Conservation (phyloP, 1,139 yeast species). For the Magnusiomyces tetraspermus region DNA sequence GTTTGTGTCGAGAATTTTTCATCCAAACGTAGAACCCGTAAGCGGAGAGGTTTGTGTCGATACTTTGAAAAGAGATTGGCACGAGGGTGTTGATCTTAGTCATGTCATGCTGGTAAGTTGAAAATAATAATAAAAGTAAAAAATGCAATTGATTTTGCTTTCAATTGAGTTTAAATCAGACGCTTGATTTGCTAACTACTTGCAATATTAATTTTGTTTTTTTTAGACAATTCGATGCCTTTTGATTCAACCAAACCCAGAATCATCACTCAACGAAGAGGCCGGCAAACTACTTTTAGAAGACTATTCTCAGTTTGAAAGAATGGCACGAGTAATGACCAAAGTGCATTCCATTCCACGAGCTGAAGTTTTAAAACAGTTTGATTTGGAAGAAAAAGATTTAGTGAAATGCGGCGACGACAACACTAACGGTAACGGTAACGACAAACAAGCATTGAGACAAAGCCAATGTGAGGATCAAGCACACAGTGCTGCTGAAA, state of each 20-base stretch:
- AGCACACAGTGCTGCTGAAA: too few species aligned
- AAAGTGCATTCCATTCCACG: constrained; percentile 24
- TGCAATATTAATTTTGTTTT: not conserved
- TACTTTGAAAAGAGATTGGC: constrained; percentile 59
- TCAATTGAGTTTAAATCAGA: not conserved
- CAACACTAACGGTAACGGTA: too few species aligned
- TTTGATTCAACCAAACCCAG: constrained; percentile 32
- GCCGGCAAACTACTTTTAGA: constrained; percentile 30
- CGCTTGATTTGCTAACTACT: not conserved
- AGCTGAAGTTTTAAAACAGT: not conserved
- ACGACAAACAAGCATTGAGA: too few species aligned
- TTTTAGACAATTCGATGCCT: constrained; percentile 28
- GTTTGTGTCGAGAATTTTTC: constrained; percentile 50
- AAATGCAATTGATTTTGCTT: not conserved
- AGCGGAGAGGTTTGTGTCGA: constrained; percentile 80
- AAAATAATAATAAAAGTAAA: not conserved
- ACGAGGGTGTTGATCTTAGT: constrained; percentile 33
- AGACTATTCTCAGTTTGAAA: constrained; percentile 25
- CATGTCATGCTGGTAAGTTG: constrained; percentile 24
- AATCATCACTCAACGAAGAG: constrained; percentile 31
- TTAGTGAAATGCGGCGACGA: too few species aligned
- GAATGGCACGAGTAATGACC: constrained; percentile 28
- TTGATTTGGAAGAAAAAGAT: not conserved
- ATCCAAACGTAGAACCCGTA: constrained; percentile 60
- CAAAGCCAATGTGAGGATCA: too few species aligned